These are phyloP conservation scores for Acidomyces sp. DNA, from an alignment of 495 filamentous ascomycete species.

Conservation along the genomic window DNA sequence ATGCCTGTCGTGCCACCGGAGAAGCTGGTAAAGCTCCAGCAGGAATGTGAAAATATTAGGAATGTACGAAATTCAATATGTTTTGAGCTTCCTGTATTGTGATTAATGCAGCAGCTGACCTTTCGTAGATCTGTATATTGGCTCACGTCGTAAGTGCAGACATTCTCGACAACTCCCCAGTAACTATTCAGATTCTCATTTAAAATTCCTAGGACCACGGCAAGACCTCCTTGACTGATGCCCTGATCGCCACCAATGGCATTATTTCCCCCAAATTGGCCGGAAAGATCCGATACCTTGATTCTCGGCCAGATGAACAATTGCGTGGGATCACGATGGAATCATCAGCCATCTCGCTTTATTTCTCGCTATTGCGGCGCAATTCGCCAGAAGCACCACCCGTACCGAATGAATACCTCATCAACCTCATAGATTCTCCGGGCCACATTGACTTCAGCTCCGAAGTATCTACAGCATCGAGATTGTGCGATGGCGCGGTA, in stretches of 20 bases:
- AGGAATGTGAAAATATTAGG: conserved; percentile 69
- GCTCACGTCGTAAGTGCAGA: conserved; percentile 71
- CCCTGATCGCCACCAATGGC: conserved; percentile 94
- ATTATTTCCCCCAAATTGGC: conserved; percentile 97
- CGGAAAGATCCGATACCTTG: conserved; percentile 94
- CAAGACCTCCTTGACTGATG: conserved; percentile 94
- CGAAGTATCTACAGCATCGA: conserved; percentile 90
- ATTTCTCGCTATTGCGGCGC: conserved; percentile 78
- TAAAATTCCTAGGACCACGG: conserved; percentile 62
- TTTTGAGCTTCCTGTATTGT: background rate
- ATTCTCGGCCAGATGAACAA: conserved; percentile 94
- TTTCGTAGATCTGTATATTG: conserved; percentile 82
- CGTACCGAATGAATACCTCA: conserved; percentile 72
- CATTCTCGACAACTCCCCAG: conserved; percentile 2
- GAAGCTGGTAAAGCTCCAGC: conserved; percentile 73
- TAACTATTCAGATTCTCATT: background rate
- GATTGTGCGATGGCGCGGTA: conserved; percentile 86
- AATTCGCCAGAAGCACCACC: conserved; percentile 53
- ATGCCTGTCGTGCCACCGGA: conserved; percentile 87
- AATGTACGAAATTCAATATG: conserved; percentile 47
- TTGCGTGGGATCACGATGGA: conserved; percentile 98
- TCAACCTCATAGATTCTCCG: conserved; percentile 96
- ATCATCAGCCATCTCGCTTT: conserved; percentile 92
- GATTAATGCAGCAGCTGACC: conserved; percentile 10
- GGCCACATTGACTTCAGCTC: conserved; percentile 98